Evolutionary conservation across 805 yeast species (phyloP).

Genomic region (Ogataea thermomethanolica): DNA sequence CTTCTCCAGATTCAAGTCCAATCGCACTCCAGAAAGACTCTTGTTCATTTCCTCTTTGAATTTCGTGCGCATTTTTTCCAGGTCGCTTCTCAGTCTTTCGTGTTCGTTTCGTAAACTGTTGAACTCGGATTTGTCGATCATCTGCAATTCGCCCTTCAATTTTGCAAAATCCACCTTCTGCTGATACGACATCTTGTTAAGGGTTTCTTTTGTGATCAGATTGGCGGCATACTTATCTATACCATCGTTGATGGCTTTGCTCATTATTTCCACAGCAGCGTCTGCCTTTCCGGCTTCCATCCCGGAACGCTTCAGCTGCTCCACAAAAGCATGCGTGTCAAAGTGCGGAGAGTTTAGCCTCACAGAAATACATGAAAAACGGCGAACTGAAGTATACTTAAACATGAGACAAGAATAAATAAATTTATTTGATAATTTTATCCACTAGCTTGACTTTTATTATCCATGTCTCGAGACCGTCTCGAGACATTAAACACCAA

Average conservation of each 20-base stretch:
- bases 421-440: background rate
- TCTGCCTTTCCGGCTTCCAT: constrained; percentile 75
- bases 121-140: constrained; percentile 83
- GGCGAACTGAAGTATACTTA: constrained; percentile 1
- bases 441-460: too few relatives aligned
- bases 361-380: background rate
- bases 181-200: constrained; percentile 84
- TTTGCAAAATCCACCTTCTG: constrained; percentile 97
- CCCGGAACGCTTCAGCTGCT: constrained; percentile 59
- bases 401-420: constrained; percentile 1
- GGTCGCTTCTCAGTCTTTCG: constrained; percentile 76
- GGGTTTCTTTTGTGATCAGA: constrained; percentile 79
- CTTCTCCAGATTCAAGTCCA: constrained; percentile 89
- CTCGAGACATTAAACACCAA: constrained; percentile 2
- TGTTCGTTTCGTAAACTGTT: constrained; percentile 80
- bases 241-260: constrained; percentile 76
- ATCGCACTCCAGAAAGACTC: constrained; percentile 82
- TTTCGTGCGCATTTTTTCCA: constrained; percentile 80
- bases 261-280: constrained; percentile 69
- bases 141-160: constrained; percentile 84
- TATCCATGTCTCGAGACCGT: constrained; percentile 6
- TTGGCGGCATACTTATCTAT: constrained; percentile 69
- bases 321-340: constrained; percentile 73
- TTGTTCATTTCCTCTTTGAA: constrained; percentile 89
- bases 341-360: constrained; percentile 39